Conservation (phyloP, 257 asterid species). For the Przewalskia tangutica region DNA sequence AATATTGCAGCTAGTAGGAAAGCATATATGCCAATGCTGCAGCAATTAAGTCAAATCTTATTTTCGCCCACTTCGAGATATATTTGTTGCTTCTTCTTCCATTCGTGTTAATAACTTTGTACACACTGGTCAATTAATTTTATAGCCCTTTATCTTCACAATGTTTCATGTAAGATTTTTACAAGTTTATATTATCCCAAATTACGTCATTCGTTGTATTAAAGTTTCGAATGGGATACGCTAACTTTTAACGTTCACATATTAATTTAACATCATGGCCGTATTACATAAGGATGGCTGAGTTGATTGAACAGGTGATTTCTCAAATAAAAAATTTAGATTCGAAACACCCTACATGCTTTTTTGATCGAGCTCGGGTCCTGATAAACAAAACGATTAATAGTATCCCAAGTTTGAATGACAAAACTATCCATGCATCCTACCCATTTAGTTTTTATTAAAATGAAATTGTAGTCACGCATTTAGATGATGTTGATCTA, state of each 20-base stretch:
- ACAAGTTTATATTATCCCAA: too few relatives aligned
- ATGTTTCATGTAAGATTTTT: neutral
- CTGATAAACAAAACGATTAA: neutral
- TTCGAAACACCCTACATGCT: too few relatives aligned
- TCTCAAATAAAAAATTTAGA: too few relatives aligned
- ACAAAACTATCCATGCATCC: neutral
- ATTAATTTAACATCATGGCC: too few relatives aligned
- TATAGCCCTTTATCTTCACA: neutral
- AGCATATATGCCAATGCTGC: neutral
- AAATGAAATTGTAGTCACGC: neutral
- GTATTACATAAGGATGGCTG: too few relatives aligned
- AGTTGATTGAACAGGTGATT: too few relatives aligned
- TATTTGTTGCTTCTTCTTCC: neutral
- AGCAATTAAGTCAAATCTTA: neutral
- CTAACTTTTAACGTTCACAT: neutral
- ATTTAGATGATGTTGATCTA: neutral
- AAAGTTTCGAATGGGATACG: neutral
- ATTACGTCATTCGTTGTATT: too few relatives aligned
- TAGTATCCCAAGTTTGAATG: neutral
- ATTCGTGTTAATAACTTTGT: neutral
- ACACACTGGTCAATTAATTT: neutral
- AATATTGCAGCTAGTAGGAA: neutral
- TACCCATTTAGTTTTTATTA: neutral
- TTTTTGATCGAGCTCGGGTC: too few relatives aligned
- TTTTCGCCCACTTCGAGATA: neutral